A percentile compares a stretch with the other conserved stretches of the same genome.
Evolutionary conservation across 331 rosid genomes (phyloP).

Genomic region (Rosa hybrid): DNA sequence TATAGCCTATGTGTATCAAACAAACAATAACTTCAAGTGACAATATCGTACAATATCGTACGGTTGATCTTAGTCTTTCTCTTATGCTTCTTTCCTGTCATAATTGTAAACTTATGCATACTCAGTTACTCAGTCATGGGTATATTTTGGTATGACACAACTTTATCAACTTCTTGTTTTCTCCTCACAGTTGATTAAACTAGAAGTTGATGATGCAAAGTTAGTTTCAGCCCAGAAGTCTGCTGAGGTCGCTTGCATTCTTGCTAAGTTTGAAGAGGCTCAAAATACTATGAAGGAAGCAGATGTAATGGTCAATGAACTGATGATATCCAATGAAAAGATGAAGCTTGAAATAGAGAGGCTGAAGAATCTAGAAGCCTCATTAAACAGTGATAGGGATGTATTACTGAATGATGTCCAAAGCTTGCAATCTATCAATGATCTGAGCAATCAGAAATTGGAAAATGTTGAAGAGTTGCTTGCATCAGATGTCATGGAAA

Average conservation of each 20-base stretch:
- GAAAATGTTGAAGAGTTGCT: slow-evolving; percentile 48
- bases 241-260: slow-evolving; percentile 69
- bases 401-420: slow-evolving; percentile 53
- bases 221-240: slow-evolving; percentile 65
- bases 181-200: slow-evolving; percentile 57
- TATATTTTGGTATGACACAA: slow-evolving; percentile 12
- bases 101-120: neutral
- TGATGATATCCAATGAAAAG: slow-evolving; percentile 69
- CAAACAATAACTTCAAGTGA: neutral
- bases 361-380: slow-evolving; percentile 42
- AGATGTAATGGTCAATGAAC: slow-evolving; percentile 72
- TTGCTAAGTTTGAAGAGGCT: slow-evolving; percentile 84
- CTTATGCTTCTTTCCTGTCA: slow-evolving; percentile 1
- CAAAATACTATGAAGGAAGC: slow-evolving; percentile 80
- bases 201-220: slow-evolving; percentile 78
- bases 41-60: neutral
- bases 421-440: slow-evolving; percentile 56
- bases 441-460: slow-evolving; percentile 48
- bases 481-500: slow-evolving; percentile 47
- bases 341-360: slow-evolving; percentile 65
- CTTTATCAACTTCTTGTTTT: slow-evolving; percentile 6
- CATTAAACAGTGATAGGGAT: slow-evolving; percentile 48
- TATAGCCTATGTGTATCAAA: neutral
- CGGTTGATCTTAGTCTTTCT: neutral
- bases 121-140: neutral